Evolutionary conservation across 768 basidiomycete species (phyloP).

Genomic region (Ramaria rubella): DNA sequence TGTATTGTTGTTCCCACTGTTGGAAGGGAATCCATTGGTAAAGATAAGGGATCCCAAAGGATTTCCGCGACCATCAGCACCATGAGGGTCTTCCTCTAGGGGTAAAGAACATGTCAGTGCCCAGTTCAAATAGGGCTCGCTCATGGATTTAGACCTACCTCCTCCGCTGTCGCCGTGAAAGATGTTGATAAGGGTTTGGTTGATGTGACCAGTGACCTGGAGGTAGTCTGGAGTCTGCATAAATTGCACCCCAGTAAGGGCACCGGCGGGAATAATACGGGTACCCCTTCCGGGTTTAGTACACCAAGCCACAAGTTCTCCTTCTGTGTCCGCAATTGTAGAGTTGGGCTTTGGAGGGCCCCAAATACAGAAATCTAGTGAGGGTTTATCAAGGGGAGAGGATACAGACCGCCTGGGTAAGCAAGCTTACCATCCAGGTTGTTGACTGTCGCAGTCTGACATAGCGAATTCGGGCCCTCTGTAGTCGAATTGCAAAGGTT

Average conservation of each 20-base stretch:
- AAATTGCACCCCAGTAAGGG: slow-evolving; percentile 59
- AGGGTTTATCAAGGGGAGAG: neutral
- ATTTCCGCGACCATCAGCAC: slow-evolving; percentile 57
- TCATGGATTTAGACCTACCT: slow-evolving; percentile 20
- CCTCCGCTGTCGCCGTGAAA: slow-evolving; percentile 55
- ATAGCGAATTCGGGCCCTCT: slow-evolving; percentile 50
- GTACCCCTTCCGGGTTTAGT: slow-evolving; percentile 64
- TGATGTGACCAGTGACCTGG: slow-evolving; percentile 55
- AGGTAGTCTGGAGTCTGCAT: slow-evolving; percentile 53
- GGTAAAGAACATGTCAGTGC: neutral
- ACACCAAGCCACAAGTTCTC: slow-evolving; percentile 71
- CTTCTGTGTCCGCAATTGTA: slow-evolving; percentile 62
- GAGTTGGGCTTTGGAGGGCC: slow-evolving; percentile 44
- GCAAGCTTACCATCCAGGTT: slow-evolving; percentile 30
- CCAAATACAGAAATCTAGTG: slow-evolving; percentile 11
- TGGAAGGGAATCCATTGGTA: slow-evolving; percentile 47
- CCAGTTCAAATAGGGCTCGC: neutral
- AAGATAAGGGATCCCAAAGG: slow-evolving; percentile 68
- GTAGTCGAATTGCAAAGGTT: slow-evolving; percentile 66
- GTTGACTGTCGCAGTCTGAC: slow-evolving; percentile 68
- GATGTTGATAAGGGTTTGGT: slow-evolving; percentile 56
- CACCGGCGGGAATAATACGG: slow-evolving; percentile 62
- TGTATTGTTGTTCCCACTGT: slow-evolving; percentile 33
- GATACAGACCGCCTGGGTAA: neutral
- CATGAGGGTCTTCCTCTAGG: slow-evolving; percentile 6